Base-by-base conservation (phyloP, 768 basidiomycete genomes). In the Rhizopogon vinicolor region DNA sequence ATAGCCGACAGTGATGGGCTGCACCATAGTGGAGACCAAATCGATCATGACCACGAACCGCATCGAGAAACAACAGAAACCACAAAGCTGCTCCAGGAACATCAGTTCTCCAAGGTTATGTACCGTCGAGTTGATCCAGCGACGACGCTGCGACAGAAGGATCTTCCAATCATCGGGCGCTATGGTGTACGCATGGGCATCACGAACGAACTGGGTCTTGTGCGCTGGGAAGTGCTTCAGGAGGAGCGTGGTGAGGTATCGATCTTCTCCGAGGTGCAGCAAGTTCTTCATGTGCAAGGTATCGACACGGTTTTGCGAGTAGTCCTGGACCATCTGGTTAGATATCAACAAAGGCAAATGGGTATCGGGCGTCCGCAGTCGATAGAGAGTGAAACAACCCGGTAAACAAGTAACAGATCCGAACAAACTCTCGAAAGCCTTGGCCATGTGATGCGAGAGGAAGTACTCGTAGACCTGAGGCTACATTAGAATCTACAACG, bases 11-110 rank as follows among this genome's bases (percentile, higher is more conserved):
- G 87, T 91, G 61, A 94, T 89, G 1, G 92, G 91, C 55, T 89
- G 87, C 28, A 86, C 87, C 52, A 94, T 66, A 2, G 91, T 93
- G 12, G 91, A 93, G 37, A 99, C 68, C 52, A 98, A 74, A 74
- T 98, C 97, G 63, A 99, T 89, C 84, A 99, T 91, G 64, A 98
- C 96, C 39, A 98, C 78, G 68, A 98, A 98, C 12, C 96, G 85
- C 97, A 99, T 98, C 0, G 93, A 97, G 81, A 98, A 98, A 76
- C 93, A 96, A 68, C 96, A 98, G 83, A 98, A 97, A 59, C 93
- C 93, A 65, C 93, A 95, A 22, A 95, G 83, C 56, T 90, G 85
- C 53, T 95, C 91, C 65, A 98, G 72, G 77, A 94, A 93, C 53
- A 98, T 76, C 42, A 99, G 77, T 66, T 98, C 96, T 50, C 87